phyloP scores from a whole-genome alignment of 257 asterid genomes.

The Ilex aquifolium region DNA sequence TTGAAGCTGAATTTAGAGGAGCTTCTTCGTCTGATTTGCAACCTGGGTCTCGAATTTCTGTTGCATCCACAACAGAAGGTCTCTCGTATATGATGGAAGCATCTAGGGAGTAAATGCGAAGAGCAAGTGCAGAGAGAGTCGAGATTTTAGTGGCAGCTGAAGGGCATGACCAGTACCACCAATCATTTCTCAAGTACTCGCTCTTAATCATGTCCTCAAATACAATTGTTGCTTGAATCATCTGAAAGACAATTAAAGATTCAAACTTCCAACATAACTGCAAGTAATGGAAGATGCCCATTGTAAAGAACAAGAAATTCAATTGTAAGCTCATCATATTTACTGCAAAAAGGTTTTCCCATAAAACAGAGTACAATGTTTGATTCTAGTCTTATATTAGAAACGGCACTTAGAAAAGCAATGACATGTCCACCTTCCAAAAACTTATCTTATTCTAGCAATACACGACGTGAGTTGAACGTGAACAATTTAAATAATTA shows the following conservation, averaged over 20 bases:
- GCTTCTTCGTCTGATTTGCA: conserved; percentile 35
- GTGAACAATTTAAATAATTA: too few species aligned
- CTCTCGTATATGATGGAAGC: conserved; percentile 73
- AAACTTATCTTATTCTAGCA: too few species aligned
- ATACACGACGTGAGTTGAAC: too few species aligned
- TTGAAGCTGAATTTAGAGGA: conserved; percentile 26
- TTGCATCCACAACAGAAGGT: conserved; percentile 23
- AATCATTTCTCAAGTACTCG: conserved; percentile 53
- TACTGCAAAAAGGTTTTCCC: too few species aligned
- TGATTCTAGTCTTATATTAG: too few species aligned
- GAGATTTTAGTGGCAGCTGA: conserved; percentile 78
- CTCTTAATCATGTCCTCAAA: conserved; percentile 77
- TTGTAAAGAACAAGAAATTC: too few species aligned
- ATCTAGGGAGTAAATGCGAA: conserved; percentile 71
- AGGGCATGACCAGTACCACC: conserved; percentile 98
- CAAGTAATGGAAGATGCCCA: too few species aligned
- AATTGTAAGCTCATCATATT: too few species aligned
- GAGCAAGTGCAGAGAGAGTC: conserved; percentile 75
- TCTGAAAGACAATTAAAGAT: conserved; percentile 36
- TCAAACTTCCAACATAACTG: background rate
- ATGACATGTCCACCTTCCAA: too few species aligned
- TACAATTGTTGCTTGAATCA: conserved; percentile 67
- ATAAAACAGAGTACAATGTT: too few species aligned
- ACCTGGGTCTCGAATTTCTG: conserved; percentile 26
- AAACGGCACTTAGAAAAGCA: too few species aligned